Percentiles rank a stretch among this genome's conserved stretches.
These are phyloP conservation scores for Sporobolomyces phaffii DNA, from an alignment of 768 basidiomycete genomes.

Conservation along the genomic window DNA sequence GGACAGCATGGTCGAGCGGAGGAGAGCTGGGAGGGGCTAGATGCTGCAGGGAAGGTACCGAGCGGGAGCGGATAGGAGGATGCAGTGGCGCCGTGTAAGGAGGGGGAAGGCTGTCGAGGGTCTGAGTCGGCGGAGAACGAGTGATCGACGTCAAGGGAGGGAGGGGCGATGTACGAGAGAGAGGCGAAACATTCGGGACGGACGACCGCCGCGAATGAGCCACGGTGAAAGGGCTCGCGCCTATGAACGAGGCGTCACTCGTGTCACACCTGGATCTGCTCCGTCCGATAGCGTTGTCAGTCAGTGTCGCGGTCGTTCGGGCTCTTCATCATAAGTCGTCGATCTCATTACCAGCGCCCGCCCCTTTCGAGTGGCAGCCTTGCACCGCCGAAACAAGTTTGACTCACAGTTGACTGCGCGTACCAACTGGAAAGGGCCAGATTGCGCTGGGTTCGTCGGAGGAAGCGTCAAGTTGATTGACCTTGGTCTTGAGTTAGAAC, in stretches of 20 bases:
- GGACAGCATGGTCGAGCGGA: neutral
- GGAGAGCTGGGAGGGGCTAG: neutral
- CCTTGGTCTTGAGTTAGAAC: too few relatives aligned
- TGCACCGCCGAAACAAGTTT: too few relatives aligned
- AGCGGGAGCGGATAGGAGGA: constrained; percentile 15
- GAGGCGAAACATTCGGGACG: constrained; percentile 4
- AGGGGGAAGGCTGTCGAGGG: constrained; percentile 3
- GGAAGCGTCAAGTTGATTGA: too few relatives aligned
- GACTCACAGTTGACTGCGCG: too few relatives aligned
- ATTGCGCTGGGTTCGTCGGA: too few relatives aligned
- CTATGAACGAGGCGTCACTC: neutral
- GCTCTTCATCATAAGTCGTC: neutral
- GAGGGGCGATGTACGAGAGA: neutral
- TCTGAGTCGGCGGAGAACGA: neutral
- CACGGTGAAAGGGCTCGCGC: neutral
- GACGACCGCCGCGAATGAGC: neutral
- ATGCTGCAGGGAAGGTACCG: constrained; percentile 15
- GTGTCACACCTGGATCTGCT: too few relatives aligned
- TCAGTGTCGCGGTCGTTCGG: neutral
- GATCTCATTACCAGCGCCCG: too few relatives aligned
- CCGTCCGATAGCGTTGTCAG: too few relatives aligned
- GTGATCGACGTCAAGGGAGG: constrained; percentile 11
- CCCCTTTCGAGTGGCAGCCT: too few relatives aligned
- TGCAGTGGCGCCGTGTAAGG: constrained; percentile 26
- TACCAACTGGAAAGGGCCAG: too few relatives aligned